A percentile compares a stretch with the other conserved stretches of the same genome.
These are phyloP conservation scores for Sordariomycetes sp. DNA, from an alignment of 2,329 filamentous ascomycete genomes.

Conservation along the genomic window DNA sequence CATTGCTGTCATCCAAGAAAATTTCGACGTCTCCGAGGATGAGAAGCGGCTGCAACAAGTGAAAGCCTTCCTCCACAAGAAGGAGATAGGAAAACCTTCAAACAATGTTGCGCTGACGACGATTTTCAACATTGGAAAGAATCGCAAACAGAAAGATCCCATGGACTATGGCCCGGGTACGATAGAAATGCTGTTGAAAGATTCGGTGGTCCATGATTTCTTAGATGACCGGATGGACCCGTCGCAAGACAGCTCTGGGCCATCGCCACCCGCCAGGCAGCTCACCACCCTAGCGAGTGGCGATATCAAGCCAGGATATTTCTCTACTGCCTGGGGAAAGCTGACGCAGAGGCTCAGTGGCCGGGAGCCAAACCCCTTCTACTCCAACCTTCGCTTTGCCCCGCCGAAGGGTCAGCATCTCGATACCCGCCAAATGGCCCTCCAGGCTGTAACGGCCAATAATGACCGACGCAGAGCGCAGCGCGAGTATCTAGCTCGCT, in stretches of 20 bases:
- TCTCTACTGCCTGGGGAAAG: conserved; percentile 50
- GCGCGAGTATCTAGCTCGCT: conserved; percentile 72
- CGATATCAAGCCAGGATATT: conserved; percentile 39
- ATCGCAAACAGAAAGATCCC: conserved; percentile 55
- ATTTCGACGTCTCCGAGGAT: conserved; percentile 96
- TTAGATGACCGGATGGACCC: conserved; percentile 58
- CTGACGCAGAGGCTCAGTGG: conserved; percentile 42
- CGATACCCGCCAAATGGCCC: conserved; percentile 78
- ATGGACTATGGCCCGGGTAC: conserved; percentile 85
- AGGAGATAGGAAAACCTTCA: conserved; percentile 62
- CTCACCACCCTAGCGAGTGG: conserved; percentile 14
- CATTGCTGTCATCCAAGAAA: conserved; percentile 99
- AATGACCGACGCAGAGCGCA: conserved; percentile 78
- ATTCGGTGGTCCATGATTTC: conserved; percentile 89
- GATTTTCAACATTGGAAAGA: conserved; percentile 50
- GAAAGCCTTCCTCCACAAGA: conserved; percentile 83
- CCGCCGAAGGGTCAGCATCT: conserved; percentile 48
- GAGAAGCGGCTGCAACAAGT: conserved; percentile 96
- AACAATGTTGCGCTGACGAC: conserved; percentile 66
- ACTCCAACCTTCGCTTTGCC: conserved; percentile 60
- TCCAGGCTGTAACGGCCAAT: conserved; percentile 74
- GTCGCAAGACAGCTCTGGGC: conserved; percentile 20
- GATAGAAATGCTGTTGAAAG: conserved; percentile 92
- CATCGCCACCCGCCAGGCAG: conserved; percentile 11
- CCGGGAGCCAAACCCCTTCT: conserved; percentile 87